Evolutionary conservation across 805 yeast genomes (phyloP).

Genomic region (Zygoascus tannicola): DNA sequence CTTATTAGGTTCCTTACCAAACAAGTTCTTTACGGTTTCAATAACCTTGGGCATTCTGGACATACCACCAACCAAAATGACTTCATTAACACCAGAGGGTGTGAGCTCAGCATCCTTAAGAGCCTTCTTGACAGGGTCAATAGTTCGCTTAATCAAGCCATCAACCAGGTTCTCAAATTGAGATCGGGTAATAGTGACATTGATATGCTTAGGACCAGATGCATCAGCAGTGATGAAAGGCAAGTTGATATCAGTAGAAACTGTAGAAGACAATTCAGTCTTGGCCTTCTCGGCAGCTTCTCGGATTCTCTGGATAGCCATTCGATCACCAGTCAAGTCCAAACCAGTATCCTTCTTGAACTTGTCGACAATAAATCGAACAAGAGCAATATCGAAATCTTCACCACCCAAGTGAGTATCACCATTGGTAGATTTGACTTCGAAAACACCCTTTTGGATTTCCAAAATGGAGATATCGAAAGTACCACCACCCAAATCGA

Average conservation of each 20-base stretch:
- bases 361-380: constrained; percentile 69
- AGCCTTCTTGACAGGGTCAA: constrained; percentile 73
- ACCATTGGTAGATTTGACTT: constrained; percentile 96
- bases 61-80: constrained; percentile 85
- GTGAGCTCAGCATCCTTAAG: constrained; percentile 68
- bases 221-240: constrained; percentile 87
- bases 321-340: constrained; percentile 54
- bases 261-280: constrained; percentile 71
- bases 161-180: constrained; percentile 61
- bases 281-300: constrained; percentile 88
- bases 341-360: constrained; percentile 69
- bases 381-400: constrained; percentile 80
- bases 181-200: constrained; percentile 56
- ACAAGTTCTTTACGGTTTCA: constrained; percentile 64
- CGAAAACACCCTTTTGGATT: constrained; percentile 95
- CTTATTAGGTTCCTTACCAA: constrained; percentile 78
- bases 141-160: constrained; percentile 60
- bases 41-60: constrained; percentile 85
- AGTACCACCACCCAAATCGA: constrained; percentile 98
- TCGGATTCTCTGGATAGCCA: constrained; percentile 78
- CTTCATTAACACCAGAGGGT: constrained; percentile 63
- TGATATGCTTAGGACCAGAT: constrained; percentile 69
- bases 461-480: constrained; percentile 94
- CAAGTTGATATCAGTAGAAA: constrained; percentile 63
- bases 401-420: constrained; percentile 92